Percentiles rank a stretch among this genome's conserved stretches.
These are phyloP conservation scores for Heterobasidion occidentale DNA, from an alignment of 1,284 basidiomycete species.

Conservation along the genomic window DNA sequence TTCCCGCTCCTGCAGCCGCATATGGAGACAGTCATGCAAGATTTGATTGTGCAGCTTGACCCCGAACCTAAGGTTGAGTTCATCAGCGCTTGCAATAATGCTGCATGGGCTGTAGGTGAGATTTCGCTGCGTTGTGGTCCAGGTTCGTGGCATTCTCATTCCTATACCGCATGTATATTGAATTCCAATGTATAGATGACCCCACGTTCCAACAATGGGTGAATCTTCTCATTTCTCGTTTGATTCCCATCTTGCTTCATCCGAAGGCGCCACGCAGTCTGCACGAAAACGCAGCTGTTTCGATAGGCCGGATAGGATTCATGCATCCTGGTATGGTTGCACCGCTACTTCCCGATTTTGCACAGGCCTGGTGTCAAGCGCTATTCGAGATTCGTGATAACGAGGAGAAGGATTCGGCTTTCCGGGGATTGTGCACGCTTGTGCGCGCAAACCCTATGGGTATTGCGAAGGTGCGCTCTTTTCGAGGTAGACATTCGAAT, in stretches of 20 bases:
- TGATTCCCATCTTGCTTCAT: constrained; percentile 90
- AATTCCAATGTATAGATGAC: constrained; percentile 40
- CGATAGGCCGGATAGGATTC: constrained; percentile 94
- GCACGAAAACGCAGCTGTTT: constrained; percentile 98
- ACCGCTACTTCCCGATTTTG: constrained; percentile 86
- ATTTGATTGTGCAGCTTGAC: constrained; percentile 86
- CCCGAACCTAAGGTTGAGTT: constrained; percentile 88
- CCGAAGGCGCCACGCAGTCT: constrained; percentile 90
- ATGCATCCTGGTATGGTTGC: constrained; percentile 88
- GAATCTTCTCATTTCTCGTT: constrained; percentile 75
- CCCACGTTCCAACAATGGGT: constrained; percentile 87
- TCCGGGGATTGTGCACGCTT: constrained; percentile 94
- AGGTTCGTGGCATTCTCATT: constrained; percentile 33
- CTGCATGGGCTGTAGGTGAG: constrained; percentile 99
- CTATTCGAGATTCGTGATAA: constrained; percentile 99
- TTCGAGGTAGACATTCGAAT: not conserved
- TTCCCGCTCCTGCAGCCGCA: constrained; percentile 80
- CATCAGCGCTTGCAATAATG: constrained; percentile 97
- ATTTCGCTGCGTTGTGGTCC: constrained; percentile 84
- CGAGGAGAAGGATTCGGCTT: constrained; percentile 99
- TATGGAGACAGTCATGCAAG: constrained; percentile 84
- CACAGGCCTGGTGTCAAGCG: constrained; percentile 95
- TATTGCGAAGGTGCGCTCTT: constrained; percentile 49
- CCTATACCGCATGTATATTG: not conserved
- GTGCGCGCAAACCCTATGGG: constrained; percentile 92